Base-by-base conservation (phyloP, 169 alveolate species). In the Ichthyophthirius multifiliis region DNA sequence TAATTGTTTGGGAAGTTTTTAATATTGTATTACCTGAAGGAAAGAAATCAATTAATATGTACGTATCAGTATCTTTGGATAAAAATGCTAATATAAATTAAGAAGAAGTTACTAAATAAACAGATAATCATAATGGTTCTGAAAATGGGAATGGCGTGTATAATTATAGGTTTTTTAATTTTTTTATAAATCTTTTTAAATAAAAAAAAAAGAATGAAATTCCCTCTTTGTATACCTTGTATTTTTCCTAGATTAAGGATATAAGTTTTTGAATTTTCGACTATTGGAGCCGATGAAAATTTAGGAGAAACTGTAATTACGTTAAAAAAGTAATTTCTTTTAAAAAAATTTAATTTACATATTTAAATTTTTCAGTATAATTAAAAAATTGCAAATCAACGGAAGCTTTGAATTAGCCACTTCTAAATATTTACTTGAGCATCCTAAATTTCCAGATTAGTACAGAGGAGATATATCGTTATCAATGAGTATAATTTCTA, bases 61-160 rank as follows among this genome's bases (percentile, higher is more conserved):
- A 73, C 67, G 62, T 83, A 10, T 84, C 63, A 65, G 96, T 91
- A 2, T 41, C 83, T 9, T 88, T 74, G 75, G 97, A 94, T 67
- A 90, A 93, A 5, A 67, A 90, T 16, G 97, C 94, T 3, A 81
- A 83, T 7, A 90, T 94, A 82, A 43, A 75, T 20, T 92, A 82
- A n/a, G 90, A 86, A 30, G 89, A 84, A 44, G 76, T 82, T n/a
- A 46, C 37, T 7, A 89, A 91, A 76, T 80, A 86, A 81, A 94
- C 97, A 6, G 97, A 94, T 82, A 83, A 65, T 18, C 97, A 94
- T 65, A 46, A 78, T 62, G 93, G 93, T 5, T 78, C 90, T 23
- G 83, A 76, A n/a, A 92, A 90, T 73, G 97, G 97, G 13, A 83
- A 81, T 47, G 97, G 94, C 5, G 84, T 63, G 1, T 94, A 85